These are phyloP conservation scores for Ceratobasidium sp. DNA, from an alignment of 1,284 basidiomycete species.

Conservation along the genomic window DNA sequence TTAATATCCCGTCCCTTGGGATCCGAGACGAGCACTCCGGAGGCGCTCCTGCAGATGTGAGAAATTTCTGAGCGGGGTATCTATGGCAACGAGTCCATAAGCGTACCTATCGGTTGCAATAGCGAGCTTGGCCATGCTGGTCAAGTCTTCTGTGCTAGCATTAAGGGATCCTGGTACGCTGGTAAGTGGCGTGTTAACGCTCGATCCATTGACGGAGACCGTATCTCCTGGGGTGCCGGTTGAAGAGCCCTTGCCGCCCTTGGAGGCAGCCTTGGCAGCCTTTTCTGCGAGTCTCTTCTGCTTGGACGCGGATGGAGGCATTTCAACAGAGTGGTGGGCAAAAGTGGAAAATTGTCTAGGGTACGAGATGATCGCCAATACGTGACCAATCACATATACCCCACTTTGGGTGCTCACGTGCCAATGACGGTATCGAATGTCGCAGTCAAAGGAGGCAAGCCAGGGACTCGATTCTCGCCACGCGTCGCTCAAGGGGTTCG, in stretches of 20 bases:
- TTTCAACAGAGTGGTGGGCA: constrained; percentile 45
- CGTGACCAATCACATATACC: constrained; percentile 30
- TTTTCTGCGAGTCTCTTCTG: constrained; percentile 90
- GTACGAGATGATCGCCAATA: constrained; percentile 21
- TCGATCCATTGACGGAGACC: constrained; percentile 60
- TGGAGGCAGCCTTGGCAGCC: constrained; percentile 77
- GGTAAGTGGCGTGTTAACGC: constrained; percentile 76
- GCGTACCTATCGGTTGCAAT: constrained; percentile 85
- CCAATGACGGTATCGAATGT: constrained; percentile 9
- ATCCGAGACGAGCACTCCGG: constrained; percentile 93
- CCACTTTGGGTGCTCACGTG: constrained; percentile 19
- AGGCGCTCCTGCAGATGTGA: constrained; percentile 67
- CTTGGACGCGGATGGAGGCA: constrained; percentile 81
- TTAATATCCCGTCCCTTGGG: constrained; percentile 94
- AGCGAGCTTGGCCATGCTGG: constrained; percentile 83
- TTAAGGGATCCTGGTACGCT: constrained; percentile 67
- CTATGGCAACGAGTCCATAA: background rate
- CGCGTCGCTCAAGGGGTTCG: too few species aligned
- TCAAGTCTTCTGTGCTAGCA: constrained; percentile 75
- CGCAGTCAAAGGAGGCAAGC: too few species aligned
- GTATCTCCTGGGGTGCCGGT: constrained; percentile 68
- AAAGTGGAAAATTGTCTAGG: constrained; percentile 34
- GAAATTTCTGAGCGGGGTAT: background rate
- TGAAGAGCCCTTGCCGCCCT: constrained; percentile 53
- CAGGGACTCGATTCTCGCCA: too few species aligned